These are phyloP conservation scores for Salix arbutifolia DNA, from an alignment of 345 rosid genomes.

Conservation along the genomic window DNA sequence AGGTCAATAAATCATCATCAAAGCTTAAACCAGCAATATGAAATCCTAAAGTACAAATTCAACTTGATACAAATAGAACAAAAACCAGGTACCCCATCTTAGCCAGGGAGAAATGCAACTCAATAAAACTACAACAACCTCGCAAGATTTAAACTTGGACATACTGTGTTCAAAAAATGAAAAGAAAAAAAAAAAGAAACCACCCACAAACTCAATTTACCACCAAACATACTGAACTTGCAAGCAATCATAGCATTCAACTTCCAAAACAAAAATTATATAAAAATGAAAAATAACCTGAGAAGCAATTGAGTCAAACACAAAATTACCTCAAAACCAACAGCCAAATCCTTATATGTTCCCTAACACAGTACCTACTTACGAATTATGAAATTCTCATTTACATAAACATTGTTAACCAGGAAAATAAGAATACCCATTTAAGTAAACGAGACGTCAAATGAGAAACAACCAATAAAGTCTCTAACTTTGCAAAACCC, in stretches of 20 bases:
- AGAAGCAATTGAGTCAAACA: too few relatives aligned
- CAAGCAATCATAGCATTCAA: too few relatives aligned
- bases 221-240: too few relatives aligned
- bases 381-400: not conserved
- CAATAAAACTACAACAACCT: not conserved
- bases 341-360: not conserved
- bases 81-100: not conserved
- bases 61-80: not conserved
- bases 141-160: too few relatives aligned
- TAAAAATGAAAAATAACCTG: too few relatives aligned
- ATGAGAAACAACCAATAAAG: not conserved
- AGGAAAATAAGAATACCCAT: not conserved
- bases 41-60: not conserved
- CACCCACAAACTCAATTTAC: too few relatives aligned
- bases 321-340: too few relatives aligned
- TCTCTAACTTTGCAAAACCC: not conserved
- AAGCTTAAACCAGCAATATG: not conserved
- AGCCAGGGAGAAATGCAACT: not conserved
- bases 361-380: not conserved
- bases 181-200: too few relatives aligned
- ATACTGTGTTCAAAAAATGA: too few relatives aligned
- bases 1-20: not conserved
- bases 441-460: slow-evolving; percentile 2
- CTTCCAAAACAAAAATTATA: too few relatives aligned
- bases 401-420: not conserved